phyloP scores from a whole-genome alignment of 1,284 basidiomycete genomes.

The Phaffia rhodozyma region DNA sequence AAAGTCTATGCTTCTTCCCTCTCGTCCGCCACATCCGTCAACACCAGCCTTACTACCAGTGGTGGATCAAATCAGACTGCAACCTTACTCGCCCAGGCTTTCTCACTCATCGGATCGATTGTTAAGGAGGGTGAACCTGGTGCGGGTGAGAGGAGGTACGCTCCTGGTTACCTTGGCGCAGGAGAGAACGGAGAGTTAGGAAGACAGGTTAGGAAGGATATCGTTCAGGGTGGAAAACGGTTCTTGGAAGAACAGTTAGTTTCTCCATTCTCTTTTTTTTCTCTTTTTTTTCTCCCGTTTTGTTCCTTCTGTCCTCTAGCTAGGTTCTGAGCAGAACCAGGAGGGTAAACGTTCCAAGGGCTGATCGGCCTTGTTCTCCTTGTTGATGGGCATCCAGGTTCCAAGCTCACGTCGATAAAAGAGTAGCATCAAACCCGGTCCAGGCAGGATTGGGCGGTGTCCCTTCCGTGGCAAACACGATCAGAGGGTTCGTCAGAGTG shows the following conservation, averaged over 20 bases:
- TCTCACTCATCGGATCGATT: constrained; percentile 22
- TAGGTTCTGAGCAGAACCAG: not conserved
- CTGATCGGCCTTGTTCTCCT: constrained; percentile 11
- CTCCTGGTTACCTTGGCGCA: constrained; percentile 1
- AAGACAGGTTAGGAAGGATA: constrained; percentile 25
- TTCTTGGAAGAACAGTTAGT: constrained; percentile 49
- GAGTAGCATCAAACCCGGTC: constrained; percentile 66
- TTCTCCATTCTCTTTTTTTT: constrained; percentile 12
- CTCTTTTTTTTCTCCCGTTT: not conserved
- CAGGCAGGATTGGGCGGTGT: constrained; percentile 86
- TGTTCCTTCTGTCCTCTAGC: not conserved
- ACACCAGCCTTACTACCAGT: constrained; percentile 43
- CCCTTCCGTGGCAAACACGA: constrained; percentile 77
- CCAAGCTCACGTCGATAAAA: constrained; percentile 70
- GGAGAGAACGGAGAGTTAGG: constrained; percentile 13
- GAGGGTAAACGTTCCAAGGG: constrained; percentile 11
- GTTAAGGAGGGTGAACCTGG: constrained; percentile 27
- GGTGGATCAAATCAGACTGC: constrained; percentile 23
- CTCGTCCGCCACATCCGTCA: constrained; percentile 2
- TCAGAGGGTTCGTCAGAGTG: constrained; percentile 71
- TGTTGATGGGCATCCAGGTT: constrained; percentile 39
- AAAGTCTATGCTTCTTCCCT: constrained; percentile 21
- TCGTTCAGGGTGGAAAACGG: constrained; percentile 24
- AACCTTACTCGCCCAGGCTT: constrained; percentile 15
- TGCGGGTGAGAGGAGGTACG: constrained; percentile 10